Base-by-base conservation (phyloP, 1,139 yeast species). In the Candida albicans region DNA sequence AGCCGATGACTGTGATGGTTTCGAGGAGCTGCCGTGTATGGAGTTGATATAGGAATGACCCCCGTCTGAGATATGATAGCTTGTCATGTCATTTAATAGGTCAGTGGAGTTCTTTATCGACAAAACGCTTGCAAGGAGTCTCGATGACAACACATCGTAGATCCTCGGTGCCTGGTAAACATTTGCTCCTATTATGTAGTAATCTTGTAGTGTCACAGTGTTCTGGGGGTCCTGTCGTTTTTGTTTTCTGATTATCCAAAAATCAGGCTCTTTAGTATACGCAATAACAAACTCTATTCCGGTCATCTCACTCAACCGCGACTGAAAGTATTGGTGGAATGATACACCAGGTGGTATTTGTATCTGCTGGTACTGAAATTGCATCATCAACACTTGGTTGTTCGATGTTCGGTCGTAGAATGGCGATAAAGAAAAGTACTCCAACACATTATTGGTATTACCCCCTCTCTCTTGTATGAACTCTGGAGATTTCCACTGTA, bases 401-500 rank as follows among this genome's bases (percentile, higher is more conserved):
- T 90, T 93, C 40, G 97, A 87, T 1, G 96, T 82, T 53, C 97
- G 79, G 61, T 93, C 98, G 61, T 87, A 93, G 65, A 93, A 95
- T 2, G 99, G 99, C 4, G 96, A 87, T 53, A 88, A 87, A 4
- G 96, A 74, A 61, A 95, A 90, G 65, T 93, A 93, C 51, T 93
- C 99, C 14, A 93, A 74, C 1, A 93, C 96, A 58, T 91, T 93
- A 43, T 85, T 95, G 0, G 96, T 86, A 42, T 90, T 77, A 24
- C 93, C 77, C 0, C 96, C 96, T 59, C 84, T 81, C 47, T 84
- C 81, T 61, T 89, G 96, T 52, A 93, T 89, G 91, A 96, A 93
- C 63, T 93, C 99, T 0, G 99, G 99, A 6, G 95, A 86, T 52
- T 91, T 82, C 99, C 99, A 93, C 63, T 91, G 98, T 41, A 93